Percentiles rank a stretch among this genome's conserved stretches.
phyloP scores from a whole-genome alignment of 768 basidiomycete genomes.

The Hysterangium stoloniferum region DNA sequence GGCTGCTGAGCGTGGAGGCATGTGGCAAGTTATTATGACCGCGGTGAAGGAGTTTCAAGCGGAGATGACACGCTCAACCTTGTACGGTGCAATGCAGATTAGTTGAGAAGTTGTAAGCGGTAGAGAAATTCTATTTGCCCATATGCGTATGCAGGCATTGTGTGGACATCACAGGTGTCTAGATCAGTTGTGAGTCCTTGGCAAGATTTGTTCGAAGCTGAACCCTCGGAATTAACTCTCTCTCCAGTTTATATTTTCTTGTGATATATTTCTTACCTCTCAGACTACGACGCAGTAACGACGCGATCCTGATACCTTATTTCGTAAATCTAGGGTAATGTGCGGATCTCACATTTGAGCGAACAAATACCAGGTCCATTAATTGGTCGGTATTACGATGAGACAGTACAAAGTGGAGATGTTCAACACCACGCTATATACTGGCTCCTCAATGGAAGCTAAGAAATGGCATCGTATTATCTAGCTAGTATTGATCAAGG shows the following conservation, averaged over 20 bases:
- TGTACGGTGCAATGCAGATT: too few relatives aligned
- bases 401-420: neutral
- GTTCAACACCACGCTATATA: conserved; percentile 35
- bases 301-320: conserved; percentile 42
- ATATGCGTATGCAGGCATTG: too few relatives aligned
- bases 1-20: conserved; percentile 28
- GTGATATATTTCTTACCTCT: too few relatives aligned
- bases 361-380: conserved; percentile 40
- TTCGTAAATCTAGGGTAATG: conserved; percentile 46
- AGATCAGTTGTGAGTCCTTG: too few relatives aligned
- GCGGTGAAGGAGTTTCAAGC: neutral
- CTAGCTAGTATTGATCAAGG: conserved; percentile 49
- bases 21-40: conserved; percentile 38
- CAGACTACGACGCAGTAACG: conserved; percentile 38
- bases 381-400: conserved; percentile 29
- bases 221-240: too few relatives aligned
- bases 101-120: too few relatives aligned
- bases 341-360: too few relatives aligned
- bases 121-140: too few relatives aligned
- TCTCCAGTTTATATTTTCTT: too few relatives aligned
- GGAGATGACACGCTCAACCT: conserved; percentile 3
- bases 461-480: conserved; percentile 43
- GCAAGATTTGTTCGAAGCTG: too few relatives aligned
- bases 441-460: conserved; percentile 41
- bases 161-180: too few relatives aligned